Percentiles rank a stretch among this genome's conserved stretches.
These are phyloP conservation scores for Eucalyptus pumila DNA, from an alignment of 345 rosid species.

Conservation along the genomic window DNA sequence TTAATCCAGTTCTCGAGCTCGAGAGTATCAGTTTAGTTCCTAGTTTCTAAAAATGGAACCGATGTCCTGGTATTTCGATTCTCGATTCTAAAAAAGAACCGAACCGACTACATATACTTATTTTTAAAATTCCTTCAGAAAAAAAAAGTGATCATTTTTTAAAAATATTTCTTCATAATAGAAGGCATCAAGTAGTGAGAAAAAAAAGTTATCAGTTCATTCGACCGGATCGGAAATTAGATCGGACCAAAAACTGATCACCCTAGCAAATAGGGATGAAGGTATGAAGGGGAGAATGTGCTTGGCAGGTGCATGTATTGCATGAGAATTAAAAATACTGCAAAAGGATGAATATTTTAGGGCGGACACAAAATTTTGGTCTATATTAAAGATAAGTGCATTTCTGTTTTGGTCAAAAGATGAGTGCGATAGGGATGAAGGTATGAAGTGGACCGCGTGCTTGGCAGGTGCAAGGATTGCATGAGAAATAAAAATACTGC, in stretches of 20 bases:
- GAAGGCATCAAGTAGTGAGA: too few species aligned
- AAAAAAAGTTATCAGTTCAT: fast-evolving
- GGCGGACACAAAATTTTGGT: neutral
- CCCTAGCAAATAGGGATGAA: neutral
- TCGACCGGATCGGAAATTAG: fast-evolving
- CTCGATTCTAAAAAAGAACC: fast-evolving
- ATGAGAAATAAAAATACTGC: neutral
- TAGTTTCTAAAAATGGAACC: too few species aligned
- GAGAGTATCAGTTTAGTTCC: fast-evolving
- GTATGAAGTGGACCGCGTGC: neutral
- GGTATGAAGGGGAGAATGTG: neutral
- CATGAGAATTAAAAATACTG: neutral
- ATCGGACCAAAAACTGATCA: fast-evolving
- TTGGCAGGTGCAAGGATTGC: neutral
- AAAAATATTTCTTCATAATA: fast-evolving
- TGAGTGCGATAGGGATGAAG: neutral
- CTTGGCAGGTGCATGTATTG: neutral
- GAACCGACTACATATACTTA: fast-evolving
- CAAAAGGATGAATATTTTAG: neutral
- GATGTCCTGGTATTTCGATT: fast-evolving
- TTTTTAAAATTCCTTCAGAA: fast-evolving
- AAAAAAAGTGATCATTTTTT: too few species aligned
- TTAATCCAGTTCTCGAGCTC: fast-evolving
- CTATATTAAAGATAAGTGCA: neutral
- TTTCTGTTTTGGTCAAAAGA: too few species aligned